Conservation (phyloP, 2,329 filamentous ascomycete species). For the Epichloe scottii region DNA sequence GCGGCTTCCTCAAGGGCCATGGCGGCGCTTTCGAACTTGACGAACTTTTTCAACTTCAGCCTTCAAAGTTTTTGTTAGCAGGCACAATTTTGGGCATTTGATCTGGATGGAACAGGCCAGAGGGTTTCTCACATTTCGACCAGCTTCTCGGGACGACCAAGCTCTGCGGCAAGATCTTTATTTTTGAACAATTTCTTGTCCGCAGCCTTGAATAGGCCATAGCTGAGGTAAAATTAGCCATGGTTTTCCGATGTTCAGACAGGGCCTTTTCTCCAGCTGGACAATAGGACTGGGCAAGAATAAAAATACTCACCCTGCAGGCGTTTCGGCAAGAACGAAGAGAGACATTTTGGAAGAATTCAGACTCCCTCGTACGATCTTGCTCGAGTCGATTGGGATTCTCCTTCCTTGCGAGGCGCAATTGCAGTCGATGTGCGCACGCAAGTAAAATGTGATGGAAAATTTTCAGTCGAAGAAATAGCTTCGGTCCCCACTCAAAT, state of each 20-base stretch:
- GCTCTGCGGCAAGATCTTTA: slow-evolving; percentile 63
- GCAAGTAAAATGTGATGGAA: slow-evolving; percentile 25
- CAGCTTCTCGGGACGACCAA: slow-evolving; percentile 70
- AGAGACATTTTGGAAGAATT: slow-evolving; percentile 55
- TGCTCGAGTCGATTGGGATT: slow-evolving; percentile 20
- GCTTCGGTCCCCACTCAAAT: slow-evolving; percentile 24
- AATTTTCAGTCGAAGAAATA: slow-evolving; percentile 28
- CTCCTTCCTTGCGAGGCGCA: slow-evolving; percentile 24
- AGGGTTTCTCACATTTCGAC: slow-evolving; percentile 59
- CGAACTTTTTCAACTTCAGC: slow-evolving; percentile 91
- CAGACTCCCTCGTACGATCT: slow-evolving; percentile 18
- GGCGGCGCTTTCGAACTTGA: slow-evolving; percentile 91
- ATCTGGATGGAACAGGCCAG: background rate
- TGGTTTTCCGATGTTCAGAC: background rate
- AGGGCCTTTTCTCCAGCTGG: background rate
- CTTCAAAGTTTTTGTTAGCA: slow-evolving; percentile 27
- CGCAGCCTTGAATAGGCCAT: slow-evolving; percentile 95
- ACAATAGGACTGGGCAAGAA: background rate
- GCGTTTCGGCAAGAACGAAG: slow-evolving; percentile 88
- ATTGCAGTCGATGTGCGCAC: slow-evolving; percentile 24
- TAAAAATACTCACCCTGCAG: slow-evolving; percentile 50
- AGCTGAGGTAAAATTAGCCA: slow-evolving; percentile 44
- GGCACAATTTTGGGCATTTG: background rate
- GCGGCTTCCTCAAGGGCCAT: slow-evolving; percentile 84
- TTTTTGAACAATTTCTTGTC: slow-evolving; percentile 97